Base-by-base conservation (phyloP, 805 yeast genomes). In the Myxozyma kluyveri region DNA sequence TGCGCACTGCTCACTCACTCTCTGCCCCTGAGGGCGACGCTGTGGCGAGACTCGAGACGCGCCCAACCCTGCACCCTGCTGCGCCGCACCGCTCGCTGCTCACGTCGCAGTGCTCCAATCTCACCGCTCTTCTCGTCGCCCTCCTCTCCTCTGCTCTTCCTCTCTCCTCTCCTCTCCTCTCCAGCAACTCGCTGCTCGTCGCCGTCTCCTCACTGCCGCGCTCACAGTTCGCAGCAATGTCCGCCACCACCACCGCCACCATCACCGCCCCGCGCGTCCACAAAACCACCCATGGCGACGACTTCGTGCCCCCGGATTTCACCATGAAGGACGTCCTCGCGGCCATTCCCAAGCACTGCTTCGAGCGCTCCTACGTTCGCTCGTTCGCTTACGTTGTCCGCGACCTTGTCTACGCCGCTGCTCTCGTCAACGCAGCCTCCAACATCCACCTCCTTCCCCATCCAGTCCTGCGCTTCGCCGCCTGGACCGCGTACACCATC, bases 301-400 rank as follows among this genome's bases (percentile, higher is more conserved):
- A 74, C 56, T 86, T 84, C 67, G 77, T 76, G 50, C 91, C 79
- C 5, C 95, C 95, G 21, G 86, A 83, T 65, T 84, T 70, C 71
- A 70, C 88, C 58, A 85, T 86, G 68, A 85, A 85, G 76, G 88
- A 85, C 50, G 79, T 86, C 52, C 71, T 87, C 54, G 73, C 74
- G 46, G 84, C 82, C 37, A 87, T 86, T 63, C 95, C 95, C 40
- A 68, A 77, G 42, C 81, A 82, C 64, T 85, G 91, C 67, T 87
- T 83, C 71, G 80, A 85, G 65, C 77, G 93, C 64, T 71, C 81
- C 49, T 63, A 80, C 38, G 54, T 68, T 23, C 68, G 70, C 49
- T 82, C 89, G 6, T 70, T 84, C 59, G 74, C 72, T 62, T 87
- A 84, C 64, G 88, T 87, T 27, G 75, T 75, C 50, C 75, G 95